Base-by-base conservation (phyloP, 176 grass and related monocot genomes). In the Oryza brachyantha region DNA sequence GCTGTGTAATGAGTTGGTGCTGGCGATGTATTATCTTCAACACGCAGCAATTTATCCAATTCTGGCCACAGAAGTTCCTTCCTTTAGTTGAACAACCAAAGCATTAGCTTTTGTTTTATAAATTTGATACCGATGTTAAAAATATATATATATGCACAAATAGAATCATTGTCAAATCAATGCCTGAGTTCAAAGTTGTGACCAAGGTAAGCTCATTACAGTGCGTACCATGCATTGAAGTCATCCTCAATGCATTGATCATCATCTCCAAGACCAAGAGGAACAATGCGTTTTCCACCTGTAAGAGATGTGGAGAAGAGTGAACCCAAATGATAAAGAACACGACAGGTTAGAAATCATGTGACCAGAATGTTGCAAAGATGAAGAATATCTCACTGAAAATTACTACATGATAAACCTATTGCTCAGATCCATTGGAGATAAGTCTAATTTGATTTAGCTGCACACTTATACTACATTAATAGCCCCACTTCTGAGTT, bases 211-310 rank as follows among this genome's bases (percentile, higher is more conserved):
- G 80, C 70, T 79, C 21, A 29, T 43, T 21, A 16, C 41, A 12
- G 38, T 42, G 28, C 34, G 6, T 90, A 98, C 95, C 95, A 98
- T 22, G 92, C 76, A 3, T 89, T 85, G 63, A 98, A 94, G 74
- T 98, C 95, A 75, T 98, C 92, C 85, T 98, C 95, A 78, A 98
- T 92, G 75, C 92, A 98, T 70, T 92, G 95, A 81, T 98, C 95
- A 60, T 98, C 95, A 72, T 98, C 95, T 83, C 95, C 95, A 61
- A 98, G 85, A 66, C 95, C 95, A 46, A 98, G 70, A 71, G 95
- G 80, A 79, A 94, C 41, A 22, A 98, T 24, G 7, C 83, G 79
- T 39, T 92, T 98, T 66, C 77, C 95, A 90, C 92, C 95, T 98
- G 65, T 14, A 87, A 65, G 28, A 85, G 64, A 89, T 35, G 27